A percentile compares a stretch with the other conserved stretches of the same genome.
These are phyloP conservation scores for Xylaria sp. DNA, from an alignment of 2,329 filamentous ascomycete species.

Conservation along the genomic window DNA sequence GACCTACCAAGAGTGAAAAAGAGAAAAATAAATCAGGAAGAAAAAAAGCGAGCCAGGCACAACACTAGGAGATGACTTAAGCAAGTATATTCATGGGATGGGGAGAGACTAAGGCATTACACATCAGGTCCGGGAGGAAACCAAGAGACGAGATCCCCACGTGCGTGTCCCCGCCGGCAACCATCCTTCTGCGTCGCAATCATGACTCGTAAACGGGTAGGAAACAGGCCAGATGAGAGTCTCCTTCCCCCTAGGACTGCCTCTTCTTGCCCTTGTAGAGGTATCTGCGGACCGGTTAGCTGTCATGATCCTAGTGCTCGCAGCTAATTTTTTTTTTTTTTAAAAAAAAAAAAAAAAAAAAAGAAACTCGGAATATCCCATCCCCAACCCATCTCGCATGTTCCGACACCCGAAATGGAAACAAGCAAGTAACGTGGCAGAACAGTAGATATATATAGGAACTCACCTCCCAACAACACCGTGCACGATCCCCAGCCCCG, in stretches of 20 bases:
- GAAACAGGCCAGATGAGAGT: slow-evolving; percentile 1
- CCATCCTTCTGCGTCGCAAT: background rate
- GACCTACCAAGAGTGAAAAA: no score
- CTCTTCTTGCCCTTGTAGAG: slow-evolving; percentile 40
- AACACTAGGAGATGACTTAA: background rate
- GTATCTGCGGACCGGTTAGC: slow-evolving; percentile 31
- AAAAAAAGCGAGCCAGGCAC: background rate
- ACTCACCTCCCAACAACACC: slow-evolving; percentile 52
- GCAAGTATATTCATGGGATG: slow-evolving; percentile 7
- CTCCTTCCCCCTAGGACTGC: slow-evolving; percentile 25
- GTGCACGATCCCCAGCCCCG: slow-evolving; percentile 53
- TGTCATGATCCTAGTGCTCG: background rate
- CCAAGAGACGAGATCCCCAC: slow-evolving; percentile 27
- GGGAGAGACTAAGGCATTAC: slow-evolving; percentile 18
- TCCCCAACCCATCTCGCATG: no score
- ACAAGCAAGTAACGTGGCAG: no score
- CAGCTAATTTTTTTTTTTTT: no score
- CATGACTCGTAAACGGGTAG: slow-evolving; percentile 10
- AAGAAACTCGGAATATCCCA: no score
- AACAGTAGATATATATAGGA: no score
- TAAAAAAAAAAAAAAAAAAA: background rate
- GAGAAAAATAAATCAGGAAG: no score
- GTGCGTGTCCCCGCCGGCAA: slow-evolving; percentile 7
- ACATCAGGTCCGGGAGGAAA: slow-evolving; percentile 9
- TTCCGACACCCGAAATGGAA: no score